Base-by-base conservation (phyloP, 129 eudicot species). In the Tanacetum coccineum region DNA sequence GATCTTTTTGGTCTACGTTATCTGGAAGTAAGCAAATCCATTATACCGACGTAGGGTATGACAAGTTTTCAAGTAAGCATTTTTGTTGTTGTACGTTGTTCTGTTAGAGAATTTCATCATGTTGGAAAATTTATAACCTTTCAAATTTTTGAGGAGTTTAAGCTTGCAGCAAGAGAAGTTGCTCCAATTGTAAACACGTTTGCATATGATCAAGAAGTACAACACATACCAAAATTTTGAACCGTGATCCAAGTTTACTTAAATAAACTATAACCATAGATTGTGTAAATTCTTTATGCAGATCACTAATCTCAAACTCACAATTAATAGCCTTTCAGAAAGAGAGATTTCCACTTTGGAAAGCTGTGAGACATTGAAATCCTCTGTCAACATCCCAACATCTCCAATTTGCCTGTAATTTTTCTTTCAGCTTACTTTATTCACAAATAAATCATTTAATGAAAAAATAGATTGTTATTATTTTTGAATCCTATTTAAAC, bases 321-420 rank as follows among this genome's bases (percentile, higher is more conserved):
- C 95, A 10, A 84, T 92, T 52, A 96, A 92, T 49, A 78, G 89
- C 64, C 90, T 92, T n/a, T 44, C 95, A 92, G 79, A 88, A 88
- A 72, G 98, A 92, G 74, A 76, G 98, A 92, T 73, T 92, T 92
- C 83, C 88, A 92, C 89, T 92, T 92, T 77, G 85, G 89, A 49
- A 92, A 92, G 80, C 61, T 92, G 68, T 85, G 96, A 74, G 96
- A 92, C 49, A 70, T 88, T 19, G 98, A 92, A 79, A 78, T 92
- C 64, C 51, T 92, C 61, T 92, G 98, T 81, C 98, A 88, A 75
- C 64, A 70, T 73, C 95, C 98, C 12, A 75, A 56, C 59, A 85
- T 92, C 67, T 87, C 84, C 73, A 81, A 79, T 62, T 72, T 66
- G 19, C 95, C 89, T 0, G 98, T 92, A 92, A 26, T 26, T 46